A percentile compares a stretch with the other conserved stretches of the same genome.
These are phyloP conservation scores for Flammula alnicola DNA, from an alignment of 1,284 basidiomycete genomes.

Conservation along the genomic window DNA sequence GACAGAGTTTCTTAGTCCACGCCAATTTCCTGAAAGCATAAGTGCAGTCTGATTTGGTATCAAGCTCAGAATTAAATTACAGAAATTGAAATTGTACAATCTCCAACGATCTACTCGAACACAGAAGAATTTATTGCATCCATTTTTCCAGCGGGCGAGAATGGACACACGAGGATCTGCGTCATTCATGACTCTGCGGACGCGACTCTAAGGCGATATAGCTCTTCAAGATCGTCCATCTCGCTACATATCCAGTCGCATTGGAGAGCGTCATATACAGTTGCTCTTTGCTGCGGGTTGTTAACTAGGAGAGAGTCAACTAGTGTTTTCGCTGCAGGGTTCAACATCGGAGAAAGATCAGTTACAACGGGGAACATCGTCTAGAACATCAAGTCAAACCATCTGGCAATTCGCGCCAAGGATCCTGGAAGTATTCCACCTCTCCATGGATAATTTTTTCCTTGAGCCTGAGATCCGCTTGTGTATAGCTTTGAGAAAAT, in stretches of 20 bases:
- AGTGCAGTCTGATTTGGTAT: slow-evolving; percentile 17
- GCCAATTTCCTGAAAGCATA: slow-evolving; percentile 77
- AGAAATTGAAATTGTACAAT: background rate
- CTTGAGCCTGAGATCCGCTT: slow-evolving; percentile 64
- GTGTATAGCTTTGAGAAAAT: slow-evolving; percentile 50
- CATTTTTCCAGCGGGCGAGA: too few relatives aligned
- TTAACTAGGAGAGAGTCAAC: slow-evolving; percentile 61
- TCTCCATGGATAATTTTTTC: slow-evolving; percentile 67
- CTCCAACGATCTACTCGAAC: background rate
- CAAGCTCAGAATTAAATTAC: background rate
- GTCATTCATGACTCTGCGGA: slow-evolving; percentile 14
- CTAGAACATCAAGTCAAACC: too few relatives aligned
- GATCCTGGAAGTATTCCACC: slow-evolving; percentile 54
- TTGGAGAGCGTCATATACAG: slow-evolving; percentile 60
- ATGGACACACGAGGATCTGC: too few relatives aligned
- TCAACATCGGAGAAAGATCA: background rate
- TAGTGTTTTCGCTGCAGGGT: slow-evolving; percentile 56
- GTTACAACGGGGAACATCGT: slow-evolving; percentile 26
- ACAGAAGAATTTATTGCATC: background rate
- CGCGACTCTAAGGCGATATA: slow-evolving; percentile 60
- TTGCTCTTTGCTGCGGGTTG: slow-evolving; percentile 60
- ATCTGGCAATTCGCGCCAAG: slow-evolving; percentile 60
- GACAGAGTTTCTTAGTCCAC: slow-evolving; percentile 56
- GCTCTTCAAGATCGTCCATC: slow-evolving; percentile 56
- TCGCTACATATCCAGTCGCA: slow-evolving; percentile 69